A percentile compares a stretch with the other conserved stretches of the same genome.
These are phyloP conservation scores for Mycosphaerella sp. DNA, from an alignment of 2,329 filamentous ascomycete species.

Conservation along the genomic window DNA sequence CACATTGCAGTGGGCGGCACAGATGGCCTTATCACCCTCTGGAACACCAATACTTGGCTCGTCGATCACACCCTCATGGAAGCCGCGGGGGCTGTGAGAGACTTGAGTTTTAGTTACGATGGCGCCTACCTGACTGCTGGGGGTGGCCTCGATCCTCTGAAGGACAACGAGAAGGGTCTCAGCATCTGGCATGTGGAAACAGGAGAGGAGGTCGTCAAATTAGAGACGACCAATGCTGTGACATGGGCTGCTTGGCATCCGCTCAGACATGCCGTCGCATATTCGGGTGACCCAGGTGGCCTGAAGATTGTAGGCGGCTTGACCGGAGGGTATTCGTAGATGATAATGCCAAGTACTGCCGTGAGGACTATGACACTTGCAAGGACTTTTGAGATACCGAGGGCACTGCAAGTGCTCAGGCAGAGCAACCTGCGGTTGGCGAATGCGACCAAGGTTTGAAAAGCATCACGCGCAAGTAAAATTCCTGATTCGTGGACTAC, in stretches of 20 bases:
- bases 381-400: too few relatives aligned
- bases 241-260: constrained; percentile 71
- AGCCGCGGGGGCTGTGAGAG: constrained; percentile 61
- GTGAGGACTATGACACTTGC: too few relatives aligned
- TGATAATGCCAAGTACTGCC: not conserved
- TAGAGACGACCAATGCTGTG: constrained; percentile 60
- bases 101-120: constrained; percentile 71
- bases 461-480: too few relatives aligned
- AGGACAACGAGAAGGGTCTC: constrained; percentile 62
- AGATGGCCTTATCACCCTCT: constrained; percentile 68
- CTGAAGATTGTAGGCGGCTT: constrained; percentile 58
- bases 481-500: too few relatives aligned
- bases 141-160: constrained; percentile 37
- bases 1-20: constrained; percentile 69
- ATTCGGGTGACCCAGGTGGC: constrained; percentile 59
- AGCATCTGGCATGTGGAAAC: constrained; percentile 67
- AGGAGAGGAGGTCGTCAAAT: constrained; percentile 63
- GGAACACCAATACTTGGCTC: constrained; percentile 72
- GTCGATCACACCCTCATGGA: constrained; percentile 64
- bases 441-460: too few relatives aligned
- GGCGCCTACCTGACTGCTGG: constrained; percentile 68
- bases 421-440: too few relatives aligned
- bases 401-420: too few relatives aligned
- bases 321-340: constrained; percentile 8
- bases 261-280: constrained; percentile 65